These are phyloP conservation scores for Leishmania tropica DNA, from an alignment of 208 protist genomes.

Conservation along the genomic window DNA sequence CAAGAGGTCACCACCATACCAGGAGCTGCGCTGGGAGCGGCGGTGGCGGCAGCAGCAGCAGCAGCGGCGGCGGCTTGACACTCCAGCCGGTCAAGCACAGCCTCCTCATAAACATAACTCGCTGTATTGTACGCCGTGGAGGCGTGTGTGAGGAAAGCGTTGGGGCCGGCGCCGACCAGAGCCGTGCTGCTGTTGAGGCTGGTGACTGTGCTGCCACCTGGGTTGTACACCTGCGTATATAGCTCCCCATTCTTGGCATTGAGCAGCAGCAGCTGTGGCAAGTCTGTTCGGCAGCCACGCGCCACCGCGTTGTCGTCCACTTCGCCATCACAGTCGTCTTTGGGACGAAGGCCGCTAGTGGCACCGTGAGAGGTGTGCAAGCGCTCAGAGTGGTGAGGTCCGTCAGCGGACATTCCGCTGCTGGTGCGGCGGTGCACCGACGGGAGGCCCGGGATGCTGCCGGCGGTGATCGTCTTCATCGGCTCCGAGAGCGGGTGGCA, in stretches of 20 bases:
- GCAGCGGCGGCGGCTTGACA: neutral
- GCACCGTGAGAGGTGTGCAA: neutral
- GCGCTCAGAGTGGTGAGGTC: neutral
- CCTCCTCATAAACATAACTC: slow-evolving; percentile 10
- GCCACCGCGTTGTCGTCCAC: slow-evolving; percentile 6
- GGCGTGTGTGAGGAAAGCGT: slow-evolving; percentile 38
- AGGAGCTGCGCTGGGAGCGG: neutral
- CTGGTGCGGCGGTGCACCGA: neutral
- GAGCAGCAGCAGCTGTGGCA: slow-evolving; percentile 60
- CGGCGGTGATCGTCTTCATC: neutral
- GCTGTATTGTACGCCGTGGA: slow-evolving; percentile 11
- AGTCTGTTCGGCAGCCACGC: slow-evolving; percentile 39
- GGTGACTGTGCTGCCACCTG: slow-evolving; percentile 32
- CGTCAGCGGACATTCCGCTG: neutral
- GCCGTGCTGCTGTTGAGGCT: slow-evolving; percentile 34
- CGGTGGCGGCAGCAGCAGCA: neutral
- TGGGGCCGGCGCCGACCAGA: slow-evolving; percentile 54
- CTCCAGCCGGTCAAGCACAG: slow-evolving; percentile 18
- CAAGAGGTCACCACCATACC: neutral
- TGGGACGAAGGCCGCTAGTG: neutral
- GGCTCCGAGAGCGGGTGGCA: slow-evolving; percentile 6
- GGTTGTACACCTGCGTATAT: slow-evolving; percentile 69
- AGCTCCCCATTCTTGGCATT: slow-evolving; percentile 59
- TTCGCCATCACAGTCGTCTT: neutral
- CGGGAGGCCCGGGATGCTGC: neutral